phyloP scores from a whole-genome alignment of 106 monocot genomes.

The Apostasia ramifera region DNA sequence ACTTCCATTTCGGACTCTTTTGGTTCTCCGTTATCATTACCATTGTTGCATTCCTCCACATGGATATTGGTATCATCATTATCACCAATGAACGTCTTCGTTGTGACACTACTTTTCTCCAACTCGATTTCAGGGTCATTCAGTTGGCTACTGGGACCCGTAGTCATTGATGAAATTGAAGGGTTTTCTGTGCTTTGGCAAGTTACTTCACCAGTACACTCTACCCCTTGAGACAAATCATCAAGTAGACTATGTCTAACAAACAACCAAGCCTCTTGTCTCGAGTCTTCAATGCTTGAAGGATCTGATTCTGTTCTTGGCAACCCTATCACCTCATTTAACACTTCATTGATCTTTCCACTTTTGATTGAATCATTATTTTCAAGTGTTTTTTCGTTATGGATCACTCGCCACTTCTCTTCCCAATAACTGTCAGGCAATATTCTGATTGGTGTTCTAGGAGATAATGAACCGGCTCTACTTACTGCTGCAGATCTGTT shows the following conservation, averaged over 20 bases:
- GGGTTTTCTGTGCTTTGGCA: conserved; percentile 20
- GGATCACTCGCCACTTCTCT: conserved; percentile 63
- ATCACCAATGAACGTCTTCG: conserved; percentile 28
- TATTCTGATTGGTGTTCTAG: conserved; percentile 19
- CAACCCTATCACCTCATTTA: conserved; percentile 13
- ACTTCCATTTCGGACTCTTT: neutral
- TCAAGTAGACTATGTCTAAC: conserved; percentile 15
- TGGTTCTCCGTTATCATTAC: neutral
- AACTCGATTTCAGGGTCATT: conserved; percentile 31
- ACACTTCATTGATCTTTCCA: conserved; percentile 7
- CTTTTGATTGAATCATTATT: conserved; percentile 10
- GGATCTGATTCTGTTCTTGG: conserved; percentile 40
- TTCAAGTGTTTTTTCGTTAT: conserved; percentile 22
- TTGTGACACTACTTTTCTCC: conserved; percentile 35
- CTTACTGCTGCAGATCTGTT: conserved; percentile 8
- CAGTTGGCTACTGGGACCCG: conserved; percentile 14
- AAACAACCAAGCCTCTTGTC: conserved; percentile 12
- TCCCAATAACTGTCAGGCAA: conserved; percentile 70
- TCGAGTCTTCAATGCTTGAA: conserved; percentile 12
- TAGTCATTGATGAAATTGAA: conserved; percentile 20
- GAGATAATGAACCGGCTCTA: conserved; percentile 18
- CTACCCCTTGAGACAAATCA: conserved; percentile 22
- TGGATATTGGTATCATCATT: conserved; percentile 18
- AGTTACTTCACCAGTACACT: conserved; percentile 12
- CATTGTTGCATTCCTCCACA: conserved; percentile 13